Base-by-base conservation (phyloP, 805 yeast species). In the Sugiyamaella valdiviana region DNA sequence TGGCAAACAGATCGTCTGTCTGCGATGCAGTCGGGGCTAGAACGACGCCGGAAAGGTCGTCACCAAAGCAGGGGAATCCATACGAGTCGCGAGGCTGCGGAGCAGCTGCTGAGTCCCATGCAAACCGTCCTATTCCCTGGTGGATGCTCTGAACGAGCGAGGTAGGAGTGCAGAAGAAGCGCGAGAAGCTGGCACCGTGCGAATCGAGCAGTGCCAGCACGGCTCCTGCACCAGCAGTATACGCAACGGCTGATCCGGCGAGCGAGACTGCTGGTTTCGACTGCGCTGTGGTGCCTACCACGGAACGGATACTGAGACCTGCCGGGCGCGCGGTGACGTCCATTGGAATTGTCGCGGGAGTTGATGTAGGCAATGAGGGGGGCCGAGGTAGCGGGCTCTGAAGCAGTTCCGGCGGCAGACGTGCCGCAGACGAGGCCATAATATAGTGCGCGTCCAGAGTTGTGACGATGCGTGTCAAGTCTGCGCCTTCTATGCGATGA, bases 181-280 rank as follows among this genome's bases (percentile, higher is more conserved):
- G 35, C 17, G 42, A 29, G n/a, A 36, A 19, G 21, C 16, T 23
- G 17, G 44, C 39, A 42, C 44, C 23, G 5, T 43, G 14, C n/a
- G 26, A 41, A 9, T 40, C 36, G 6, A 53, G 16, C n/a, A 39
- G 37, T 6, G 54, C 52, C 17, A 55, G 50, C 9, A 59, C 57
- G 1, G 62, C 62, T 1, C 65, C 65, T 2, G 65, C 57, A 5
- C 65, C 66, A 0, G 60, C 61, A 2, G 63, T 57, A 36, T 58
- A 61, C 5, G 59, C 61, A 2, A 60, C 15, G n/a, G 35, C 19
- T 23, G 43, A 45, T 2, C 54, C 54, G 10, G 44, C 51, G 2
- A 53, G 41, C 14, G 52, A 42, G 32, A 55, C 48, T 23, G 48
- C 42, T 10, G 51, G 35, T n/a, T 39, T 37, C 19, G 52, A 39